Evolutionary conservation across 768 basidiomycete species (phyloP).

Genomic region (Xanthoconium purpureum): DNA sequence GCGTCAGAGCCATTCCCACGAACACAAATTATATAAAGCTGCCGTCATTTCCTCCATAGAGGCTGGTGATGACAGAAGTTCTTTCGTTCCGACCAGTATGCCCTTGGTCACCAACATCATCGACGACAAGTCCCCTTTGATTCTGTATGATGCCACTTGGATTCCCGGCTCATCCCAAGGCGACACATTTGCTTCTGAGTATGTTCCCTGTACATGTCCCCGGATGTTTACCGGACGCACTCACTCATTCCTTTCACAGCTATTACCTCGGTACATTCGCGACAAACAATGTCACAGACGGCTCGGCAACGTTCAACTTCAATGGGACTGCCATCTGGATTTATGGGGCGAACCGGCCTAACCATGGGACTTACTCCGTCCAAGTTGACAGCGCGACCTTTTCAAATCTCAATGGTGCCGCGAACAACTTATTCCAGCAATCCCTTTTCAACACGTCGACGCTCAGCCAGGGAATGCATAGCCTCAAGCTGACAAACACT

Average conservation of each 20-base stretch:
- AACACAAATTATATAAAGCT: too few species aligned
- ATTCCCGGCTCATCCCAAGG: conserved; percentile 9
- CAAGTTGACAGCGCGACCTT: conserved; percentile 37
- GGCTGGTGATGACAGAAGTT: too few species aligned
- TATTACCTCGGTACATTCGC: conserved; percentile 42
- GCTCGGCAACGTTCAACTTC: conserved; percentile 41
- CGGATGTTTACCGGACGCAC: too few species aligned
- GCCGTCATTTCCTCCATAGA: too few species aligned
- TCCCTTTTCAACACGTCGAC: conserved; percentile 37
- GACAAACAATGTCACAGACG: conserved; percentile 34
- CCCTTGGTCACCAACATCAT: conserved; percentile 24
- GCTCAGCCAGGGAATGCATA: conserved; percentile 36
- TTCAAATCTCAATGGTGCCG: conserved; percentile 28
- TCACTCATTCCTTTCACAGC: conserved; percentile 17
- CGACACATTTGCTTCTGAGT: conserved; percentile 17
- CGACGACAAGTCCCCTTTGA: conserved; percentile 35
- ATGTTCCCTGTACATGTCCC: background rate
- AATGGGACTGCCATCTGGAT: conserved; percentile 49
- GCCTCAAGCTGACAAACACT: conserved; percentile 32
- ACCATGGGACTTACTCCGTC: conserved; percentile 46
- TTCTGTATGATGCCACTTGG: conserved; percentile 28
- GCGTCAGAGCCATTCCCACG: too few species aligned
- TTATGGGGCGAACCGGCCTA: conserved; percentile 47
- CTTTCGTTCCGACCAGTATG: conserved; percentile 9
- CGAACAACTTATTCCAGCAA: conserved; percentile 36